These are phyloP conservation scores for Taiozyma sp. DNA, from an alignment of 1,139 yeast genomes.

Conservation along the genomic window DNA sequence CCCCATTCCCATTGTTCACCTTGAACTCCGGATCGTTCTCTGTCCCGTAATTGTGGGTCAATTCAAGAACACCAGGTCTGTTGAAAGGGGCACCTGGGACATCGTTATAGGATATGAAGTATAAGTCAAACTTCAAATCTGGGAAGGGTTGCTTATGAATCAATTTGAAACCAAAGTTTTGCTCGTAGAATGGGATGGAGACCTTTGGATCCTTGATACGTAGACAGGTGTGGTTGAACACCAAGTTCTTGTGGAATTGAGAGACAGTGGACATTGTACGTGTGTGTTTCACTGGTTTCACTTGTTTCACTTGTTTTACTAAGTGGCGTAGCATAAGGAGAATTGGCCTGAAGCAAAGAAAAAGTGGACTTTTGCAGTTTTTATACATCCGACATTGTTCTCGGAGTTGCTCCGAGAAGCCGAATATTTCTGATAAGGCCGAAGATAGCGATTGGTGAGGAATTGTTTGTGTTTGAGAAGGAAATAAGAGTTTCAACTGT, in stretches of 20 bases:
- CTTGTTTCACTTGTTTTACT: no score
- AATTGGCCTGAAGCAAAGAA: no score
- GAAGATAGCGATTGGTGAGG: no score
- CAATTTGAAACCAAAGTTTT: constrained; percentile 69
- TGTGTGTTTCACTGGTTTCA: neutral
- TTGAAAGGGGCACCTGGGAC: constrained; percentile 46
- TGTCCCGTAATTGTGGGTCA: constrained; percentile 75
- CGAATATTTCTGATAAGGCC: no score
- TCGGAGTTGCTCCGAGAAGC: no score
- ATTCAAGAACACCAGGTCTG: constrained; percentile 75
- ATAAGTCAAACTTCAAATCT: constrained; percentile 55
- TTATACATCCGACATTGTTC: no score
- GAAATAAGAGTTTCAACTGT: no score
- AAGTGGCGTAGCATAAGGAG: no score
- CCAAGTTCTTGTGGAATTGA: constrained; percentile 16
- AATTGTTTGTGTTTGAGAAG: no score
- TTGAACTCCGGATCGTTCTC: constrained; percentile 55
- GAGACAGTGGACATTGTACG: constrained; percentile 14
- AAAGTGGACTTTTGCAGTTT: no score
- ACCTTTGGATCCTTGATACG: constrained; percentile 78
- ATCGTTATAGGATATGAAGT: constrained; percentile 55
- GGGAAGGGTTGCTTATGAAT: constrained; percentile 48
- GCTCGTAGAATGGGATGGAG: constrained; percentile 66
- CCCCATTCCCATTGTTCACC: constrained; percentile 76
- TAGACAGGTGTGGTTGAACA: constrained; percentile 64